Base-by-base conservation (phyloP, 805 yeast genomes). In the Teunomyces gatunensis region DNA sequence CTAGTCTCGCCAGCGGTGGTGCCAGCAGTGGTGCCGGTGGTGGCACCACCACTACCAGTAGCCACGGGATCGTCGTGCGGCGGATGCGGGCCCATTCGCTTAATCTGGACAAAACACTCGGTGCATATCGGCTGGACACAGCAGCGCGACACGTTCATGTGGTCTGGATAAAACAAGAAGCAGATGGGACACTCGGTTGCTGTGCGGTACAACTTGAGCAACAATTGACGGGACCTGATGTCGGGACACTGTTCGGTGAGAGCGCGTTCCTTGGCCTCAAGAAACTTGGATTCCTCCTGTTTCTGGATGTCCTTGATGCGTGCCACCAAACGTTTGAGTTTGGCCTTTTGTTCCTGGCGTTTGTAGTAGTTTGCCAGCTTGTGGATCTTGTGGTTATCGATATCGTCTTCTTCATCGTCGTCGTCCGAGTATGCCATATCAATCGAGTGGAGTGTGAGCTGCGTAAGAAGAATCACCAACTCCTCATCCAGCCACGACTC, bases 101-200 rank as follows among this genome's bases (percentile, higher is more conserved):
- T 89, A 63, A 92, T 90, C 65, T 92, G 97, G 9, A 92, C 97
- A 77, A 92, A 94, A 63, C 99, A 92, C 67, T 92, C 98, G 1
- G 96, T 79, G 68, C 99, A 94, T 17, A 92, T 90, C 1, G 96
- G 91, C 64, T 92, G 98, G 43, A 80, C 79, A 64, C 99, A 92
- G 65, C 99, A 92, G 39, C 96, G 75, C 6, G 96, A 85, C 45
- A 78, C 65, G 68, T 94, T 94, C 51, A 91, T 66, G 56, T 81
- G 79, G 23, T 79, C 75, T 1, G 98, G 97, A 65, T 85, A 90
- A 61, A 78, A 88, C 7, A 94, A 74, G 63, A 92, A 92, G 62
- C 99, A 92, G 54, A 92, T 92, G 7, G 99, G 98, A 63, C 99
- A 92, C 59, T 94, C 99, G 27, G 77, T 68, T 3, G 89, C 81